Evolutionary conservation across 805 yeast genomes (phyloP).

Genomic region (Torulaspora quercuum): DNA sequence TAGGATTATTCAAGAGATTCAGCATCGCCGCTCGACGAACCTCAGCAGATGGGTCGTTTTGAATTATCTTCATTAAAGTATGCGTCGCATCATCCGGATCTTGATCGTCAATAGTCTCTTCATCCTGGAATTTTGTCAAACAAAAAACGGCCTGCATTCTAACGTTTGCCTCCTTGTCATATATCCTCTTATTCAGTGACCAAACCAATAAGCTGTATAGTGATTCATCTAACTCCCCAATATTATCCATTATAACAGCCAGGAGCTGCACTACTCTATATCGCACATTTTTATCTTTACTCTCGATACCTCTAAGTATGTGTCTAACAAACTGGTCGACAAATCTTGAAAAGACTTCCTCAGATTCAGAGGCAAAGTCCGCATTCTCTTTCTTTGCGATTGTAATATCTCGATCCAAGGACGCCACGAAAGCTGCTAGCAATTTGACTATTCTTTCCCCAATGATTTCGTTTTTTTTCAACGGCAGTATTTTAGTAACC

Average conservation of each 20-base stretch:
- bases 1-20: slow-evolving; percentile 55
- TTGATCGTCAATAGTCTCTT: slow-evolving; percentile 39
- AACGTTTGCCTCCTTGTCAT: slow-evolving; percentile 72
- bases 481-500: slow-evolving; percentile 60
- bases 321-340: slow-evolving; percentile 61
- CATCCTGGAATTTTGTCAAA: slow-evolving; percentile 70
- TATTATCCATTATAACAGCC: slow-evolving; percentile 63
- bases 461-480: slow-evolving; percentile 63
- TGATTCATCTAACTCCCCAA: slow-evolving; percentile 73
- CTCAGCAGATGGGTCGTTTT: slow-evolving; percentile 80
- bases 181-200: slow-evolving; percentile 58
- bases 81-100: slow-evolving; percentile 47
- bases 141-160: slow-evolving; percentile 83
- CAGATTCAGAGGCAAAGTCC: slow-evolving; percentile 38
- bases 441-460: slow-evolving; percentile 78
- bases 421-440: slow-evolving; percentile 53
- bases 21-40: slow-evolving; percentile 81
- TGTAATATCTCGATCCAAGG: slow-evolving; percentile 37
- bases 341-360: slow-evolving; percentile 48
- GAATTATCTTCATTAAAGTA: slow-evolving; percentile 50
- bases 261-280: slow-evolving; percentile 74
- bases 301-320: slow-evolving; percentile 71
- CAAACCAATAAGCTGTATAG: slow-evolving; percentile 60
- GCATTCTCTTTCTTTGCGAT: slow-evolving; percentile 28
- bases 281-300: slow-evolving; percentile 72